Percentiles rank a stretch among this genome's conserved stretches.
Evolutionary conservation across 345 rosid species (phyloP).

Genomic region (Reutealis trisperma): DNA sequence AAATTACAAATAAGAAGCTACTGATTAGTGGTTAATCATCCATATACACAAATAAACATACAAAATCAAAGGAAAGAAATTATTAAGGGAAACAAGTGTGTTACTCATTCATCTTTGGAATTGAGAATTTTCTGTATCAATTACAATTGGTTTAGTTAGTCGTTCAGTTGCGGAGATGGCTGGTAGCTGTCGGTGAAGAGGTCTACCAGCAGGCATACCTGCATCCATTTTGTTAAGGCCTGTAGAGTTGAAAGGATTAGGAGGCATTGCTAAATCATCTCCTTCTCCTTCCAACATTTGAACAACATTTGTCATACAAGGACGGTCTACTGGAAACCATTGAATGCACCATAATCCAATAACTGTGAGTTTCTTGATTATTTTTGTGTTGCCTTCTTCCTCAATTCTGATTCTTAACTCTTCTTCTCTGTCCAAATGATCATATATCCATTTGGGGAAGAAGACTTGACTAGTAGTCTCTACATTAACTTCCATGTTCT

Average conservation of each 20-base stretch:
- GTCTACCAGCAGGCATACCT: not conserved
- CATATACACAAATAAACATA: not conserved
- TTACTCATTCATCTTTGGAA: not conserved
- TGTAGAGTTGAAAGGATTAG: not conserved
- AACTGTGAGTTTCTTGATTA: not conserved
- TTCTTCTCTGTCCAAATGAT: constrained; percentile 12
- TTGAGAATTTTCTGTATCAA: not conserved
- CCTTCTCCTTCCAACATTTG: constrained; percentile 21
- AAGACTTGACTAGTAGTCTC: not conserved
- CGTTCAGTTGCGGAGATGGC: constrained; percentile 4
- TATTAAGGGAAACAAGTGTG: not conserved
- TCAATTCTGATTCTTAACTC: not conserved
- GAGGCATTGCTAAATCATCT: constrained; percentile 10
- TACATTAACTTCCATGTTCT: not conserved
- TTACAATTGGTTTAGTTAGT: not conserved
- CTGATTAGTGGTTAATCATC: too few relatives aligned
- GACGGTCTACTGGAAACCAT: constrained; percentile 20
- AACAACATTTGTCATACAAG: constrained; percentile 3
- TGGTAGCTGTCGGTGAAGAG: not conserved
- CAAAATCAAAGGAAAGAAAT: not conserved
- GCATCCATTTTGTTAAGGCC: not conserved
- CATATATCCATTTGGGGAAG: constrained; percentile 15
- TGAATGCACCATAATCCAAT: constrained; percentile 12
- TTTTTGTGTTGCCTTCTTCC: constrained; percentile 11
- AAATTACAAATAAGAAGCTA: too few relatives aligned